Evolutionary conservation across 2,329 filamentous ascomycete genomes (phyloP), one percentile per base, ranked within the genome.

Genomic region (Beauveria pseudobassiana): DNA sequence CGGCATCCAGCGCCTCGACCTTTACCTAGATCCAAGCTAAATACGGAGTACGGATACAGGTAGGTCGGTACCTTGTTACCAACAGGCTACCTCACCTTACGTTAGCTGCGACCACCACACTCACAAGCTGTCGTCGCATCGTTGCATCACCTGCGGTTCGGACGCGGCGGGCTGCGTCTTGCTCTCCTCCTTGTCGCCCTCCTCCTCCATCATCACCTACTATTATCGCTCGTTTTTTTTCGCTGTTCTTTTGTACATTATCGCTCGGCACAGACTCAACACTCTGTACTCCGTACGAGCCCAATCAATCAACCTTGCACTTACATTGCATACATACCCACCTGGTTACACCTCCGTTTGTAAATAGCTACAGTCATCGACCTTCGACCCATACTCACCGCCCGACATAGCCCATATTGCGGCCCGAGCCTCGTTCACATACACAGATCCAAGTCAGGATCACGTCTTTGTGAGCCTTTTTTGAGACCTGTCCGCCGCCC

Each of bases 1-100:
- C 61, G 61, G 61, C 61, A 62, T 52, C 61, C 61, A 62, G 61
- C 54, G 53, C 61, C 54, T 62, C 54, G 38, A 46, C 46, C 46
- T 54, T 24, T 28, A 26, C 16, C 46, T 22, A 49, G 28, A 46
- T 60, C 48, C 58, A 34, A 53, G 38, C 40, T 10, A 28, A 6
- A 24, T 28, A 10, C 16, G 14, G 22, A 24, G 22, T 24, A 24
- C 22, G 22, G 22, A 24, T 51, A 51, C 49, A 18, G n/a, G 9
- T 2, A 12, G 28, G n/a, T 20, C 3, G 16, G 42, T 14, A 24
- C 22, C 9, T 40, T 28, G 53, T 18, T 38, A 38, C 34, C 34
- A 16, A 16, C 16, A 14, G 14, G 34, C 34, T 38, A 38, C 34
- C 34, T 38, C 34, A 38, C 12, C 30, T 38, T 16, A 38, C 34